Evolutionary conservation across 495 filamentous ascomycete species (phyloP), one percentile per base, ranked within the genome.

Genomic region (Penicillium manginii): DNA sequence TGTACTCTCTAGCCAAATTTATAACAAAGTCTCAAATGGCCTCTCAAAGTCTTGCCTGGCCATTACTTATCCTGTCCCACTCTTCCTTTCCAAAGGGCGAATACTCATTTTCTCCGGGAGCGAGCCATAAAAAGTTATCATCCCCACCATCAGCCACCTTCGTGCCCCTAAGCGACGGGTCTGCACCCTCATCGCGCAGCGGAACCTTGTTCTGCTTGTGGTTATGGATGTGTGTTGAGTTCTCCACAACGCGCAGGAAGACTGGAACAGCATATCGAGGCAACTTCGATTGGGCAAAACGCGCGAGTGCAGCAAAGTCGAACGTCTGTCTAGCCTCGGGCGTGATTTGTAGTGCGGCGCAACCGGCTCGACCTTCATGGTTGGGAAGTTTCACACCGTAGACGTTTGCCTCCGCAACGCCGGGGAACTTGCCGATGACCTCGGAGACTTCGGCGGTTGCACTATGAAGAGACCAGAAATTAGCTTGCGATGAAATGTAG

Each of bases 191-290:
- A 39, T 85, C 82, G 57, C 88, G 79, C 26, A 92, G 76, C 2
- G 85, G 84, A 6, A 87, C 83, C 72, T 92, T 94, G 67, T 90
- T 88, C 75, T 92, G 89, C 75, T 94, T 94, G 67, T 92, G 87
- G 69, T 92, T 93, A 67, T 94, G 88, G 57, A 86, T 91, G 19
- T 86, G 83, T 32, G 79, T 81, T 37, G 83, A 76, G 47, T 76
- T 79, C 42, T 77, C 65, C 4, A 88, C 82, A 21, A 91, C 66
- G 0, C 91, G 77, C 23, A 93, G 61, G 68, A 94, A 93, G 3
- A 91, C 66, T 4, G 90, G 90, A 1, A 93, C 89, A 0, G 90
- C 90, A 73, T 92, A 93, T 51, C 78, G 79, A 2, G 90, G 90
- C 22, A 93, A 73, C 45, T 83, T 75, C 15, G 76, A 69, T 0